Evolutionary conservation across 352 stramenopile species (phyloP), one percentile per base, ranked within the genome.

Genomic region (Elongisporangium prolatum): DNA sequence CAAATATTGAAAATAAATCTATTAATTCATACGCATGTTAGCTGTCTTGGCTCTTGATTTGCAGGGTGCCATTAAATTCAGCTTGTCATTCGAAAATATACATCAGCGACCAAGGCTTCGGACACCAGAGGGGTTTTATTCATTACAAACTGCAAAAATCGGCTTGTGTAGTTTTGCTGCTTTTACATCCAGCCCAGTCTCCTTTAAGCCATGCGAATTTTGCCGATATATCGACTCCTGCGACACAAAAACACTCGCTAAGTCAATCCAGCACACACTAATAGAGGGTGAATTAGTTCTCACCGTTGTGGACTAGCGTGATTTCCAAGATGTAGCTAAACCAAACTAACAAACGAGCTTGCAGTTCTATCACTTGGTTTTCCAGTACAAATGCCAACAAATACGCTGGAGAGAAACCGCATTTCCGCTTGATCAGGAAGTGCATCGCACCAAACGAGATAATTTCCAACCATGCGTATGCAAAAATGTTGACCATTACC

Each of bases 381-480:
- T 73, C 68, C 0, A 73, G 54, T 10, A 67, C 68, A 16, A 72
- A 72, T 4, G 60, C 54, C 3, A 75, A 38, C 14, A 66, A 56
- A 22, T 67, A 61, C 0, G 68, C 37, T 2, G 61, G 48, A 1
- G 64, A 75, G 1, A 75, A 50, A 3, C 59, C 60, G 13, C 67
- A 65, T 18, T 50, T 62, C 2, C 24, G 40, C 13, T 65, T 59
- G 1, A 72, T 53, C 0, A 52, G n/a, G 13, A 59, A 5, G 37
- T 70, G 68, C 38, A 75, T 38, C 20, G 52, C 40, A 21, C 65
- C n/a, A 6, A 72, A 61, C 6, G 57, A 59, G 8, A 63, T 0
- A 0, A 64, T 20, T 24, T 72, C 57, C 5, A 67, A 28, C 14
- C 24, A 25, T 2, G 61, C 52, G 22, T 68, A 69, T 0, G 68